Evolutionary conservation across 2,329 filamentous ascomycete genomes (phyloP), one percentile per base, ranked within the genome.

Genomic region (Ophiostoma australiae): DNA sequence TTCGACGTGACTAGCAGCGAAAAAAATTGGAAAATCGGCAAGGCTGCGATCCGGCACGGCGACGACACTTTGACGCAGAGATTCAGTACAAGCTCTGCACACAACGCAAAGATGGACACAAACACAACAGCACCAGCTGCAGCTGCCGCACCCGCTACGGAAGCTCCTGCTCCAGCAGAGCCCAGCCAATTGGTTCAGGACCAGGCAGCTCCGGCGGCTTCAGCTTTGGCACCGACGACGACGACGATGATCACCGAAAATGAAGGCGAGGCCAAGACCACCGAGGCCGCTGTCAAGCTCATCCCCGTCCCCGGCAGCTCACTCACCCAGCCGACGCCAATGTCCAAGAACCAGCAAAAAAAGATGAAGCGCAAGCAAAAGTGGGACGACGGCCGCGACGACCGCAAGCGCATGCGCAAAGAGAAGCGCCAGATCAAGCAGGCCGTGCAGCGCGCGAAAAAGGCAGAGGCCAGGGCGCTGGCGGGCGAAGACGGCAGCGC

Each of bases 271-370:
- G 27, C 44, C 44, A 55, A n/a, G 3, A 15, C 63, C 3, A 31
- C 11, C 2, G 39, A 44, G 58, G 70, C 72, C 65, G 70, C 48
- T 37, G 41, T 31, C 27, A 31, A 31, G 27, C 27, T 3, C 27
- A 31, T 72, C 6, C 33, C 35, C 35, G 31, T 72, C 15, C 17
- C 69, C 13, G 68, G 37, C 17, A 65, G 65, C 15, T 72, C 75
- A 4, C 65, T 97, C 69, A 66, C 63, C 6, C 35, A n/a, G 7
- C 20, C 63, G 15, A 66, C 33, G 20, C 63, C 63, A 6, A 66
- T 39, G 63, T 97, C 94, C 23, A 98, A 98, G 77, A 96, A 90
- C 76, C 91, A 94, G 75, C 82, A 97, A 80, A 97, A 97, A 80
- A 94, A 93, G 77, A 82, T 93, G 69, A 88, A 86, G 73, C 89